Conservation (phyloP, 495 filamentous ascomycete species). For the Lepidopterella palustris region DNA sequence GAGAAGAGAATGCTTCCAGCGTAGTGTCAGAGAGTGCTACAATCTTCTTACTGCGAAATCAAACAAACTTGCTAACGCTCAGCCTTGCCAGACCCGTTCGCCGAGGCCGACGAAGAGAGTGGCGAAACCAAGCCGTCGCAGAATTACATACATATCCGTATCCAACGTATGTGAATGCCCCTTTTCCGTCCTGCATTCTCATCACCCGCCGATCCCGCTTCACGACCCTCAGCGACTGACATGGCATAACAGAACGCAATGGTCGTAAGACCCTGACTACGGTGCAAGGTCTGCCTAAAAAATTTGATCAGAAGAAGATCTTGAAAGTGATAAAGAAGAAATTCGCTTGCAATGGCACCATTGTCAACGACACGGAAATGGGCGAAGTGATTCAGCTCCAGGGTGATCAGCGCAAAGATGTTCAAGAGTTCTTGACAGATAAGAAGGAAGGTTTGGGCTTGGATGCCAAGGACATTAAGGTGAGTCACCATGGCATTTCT, state of each 20-base stretch:
- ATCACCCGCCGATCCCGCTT: background rate
- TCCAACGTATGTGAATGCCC: constrained; percentile 73
- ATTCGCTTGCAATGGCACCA: constrained; percentile 99
- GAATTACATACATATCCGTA: constrained; percentile 99
- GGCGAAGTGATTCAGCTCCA: constrained; percentile 99
- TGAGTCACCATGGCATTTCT: no score
- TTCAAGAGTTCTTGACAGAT: constrained; percentile 93
- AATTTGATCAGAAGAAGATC: constrained; percentile 99
- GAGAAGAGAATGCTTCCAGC: background rate
- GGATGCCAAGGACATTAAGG: constrained; percentile 96
- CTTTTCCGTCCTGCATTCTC: background rate
- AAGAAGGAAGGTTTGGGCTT: constrained; percentile 88
- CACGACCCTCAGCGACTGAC: constrained; percentile 11
- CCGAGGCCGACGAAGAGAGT: constrained; percentile 99
- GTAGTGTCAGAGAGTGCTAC: background rate
- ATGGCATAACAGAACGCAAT: constrained; percentile 76
- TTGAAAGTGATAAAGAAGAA: constrained; percentile 99
- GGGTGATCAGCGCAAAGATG: constrained; percentile 97
- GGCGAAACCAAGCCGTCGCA: constrained; percentile 88
- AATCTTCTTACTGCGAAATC: background rate
- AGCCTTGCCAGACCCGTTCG: constrained; percentile 84
- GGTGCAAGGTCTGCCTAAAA: constrained; percentile 94
- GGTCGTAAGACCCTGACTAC: constrained; percentile 99
- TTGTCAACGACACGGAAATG: constrained; percentile 94
- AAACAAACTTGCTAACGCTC: constrained; percentile 11